Conservation (phyloP, 1,139 yeast species). For the Nadsonia starkeyi-henricii region DNA sequence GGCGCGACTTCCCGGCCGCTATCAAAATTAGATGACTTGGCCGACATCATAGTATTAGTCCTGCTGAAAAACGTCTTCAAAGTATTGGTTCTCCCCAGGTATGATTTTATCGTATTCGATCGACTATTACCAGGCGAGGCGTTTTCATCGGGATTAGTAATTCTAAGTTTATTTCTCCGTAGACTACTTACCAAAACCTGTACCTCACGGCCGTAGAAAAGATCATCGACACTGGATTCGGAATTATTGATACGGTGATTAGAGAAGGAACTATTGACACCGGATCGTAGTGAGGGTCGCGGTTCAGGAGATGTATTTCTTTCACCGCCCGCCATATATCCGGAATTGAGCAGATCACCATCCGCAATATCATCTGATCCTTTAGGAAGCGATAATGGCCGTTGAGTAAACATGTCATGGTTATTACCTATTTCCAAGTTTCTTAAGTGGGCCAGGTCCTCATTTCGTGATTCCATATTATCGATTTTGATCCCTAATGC, state of each 20-base stretch:
- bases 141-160: conserved; percentile 42
- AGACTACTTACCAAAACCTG: conserved; percentile 65
- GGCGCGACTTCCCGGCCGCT: too few species aligned
- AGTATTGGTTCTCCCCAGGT: neutral
- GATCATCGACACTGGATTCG: conserved; percentile 15
- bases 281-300: too few species aligned
- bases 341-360: too few species aligned
- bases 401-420: too few species aligned
- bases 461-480: too few species aligned
- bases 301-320: too few species aligned
- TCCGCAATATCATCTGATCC: too few species aligned
- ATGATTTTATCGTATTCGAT: neutral
- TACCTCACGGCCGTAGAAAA: conserved; percentile 44
- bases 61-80: neutral
- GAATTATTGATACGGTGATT: neutral
- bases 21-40: neutral
- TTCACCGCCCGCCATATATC: too few species aligned
- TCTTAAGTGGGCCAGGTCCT: too few species aligned
- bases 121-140: conserved; percentile 5
- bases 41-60: neutral
- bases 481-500: neutral
- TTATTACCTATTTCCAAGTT: too few species aligned
- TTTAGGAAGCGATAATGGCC: too few species aligned
- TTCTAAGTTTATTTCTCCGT: conserved; percentile 45
- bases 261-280: neutral